phyloP scores from a whole-genome alignment of 2,329 filamentous ascomycete genomes.

The Cercospora brassicicola region DNA sequence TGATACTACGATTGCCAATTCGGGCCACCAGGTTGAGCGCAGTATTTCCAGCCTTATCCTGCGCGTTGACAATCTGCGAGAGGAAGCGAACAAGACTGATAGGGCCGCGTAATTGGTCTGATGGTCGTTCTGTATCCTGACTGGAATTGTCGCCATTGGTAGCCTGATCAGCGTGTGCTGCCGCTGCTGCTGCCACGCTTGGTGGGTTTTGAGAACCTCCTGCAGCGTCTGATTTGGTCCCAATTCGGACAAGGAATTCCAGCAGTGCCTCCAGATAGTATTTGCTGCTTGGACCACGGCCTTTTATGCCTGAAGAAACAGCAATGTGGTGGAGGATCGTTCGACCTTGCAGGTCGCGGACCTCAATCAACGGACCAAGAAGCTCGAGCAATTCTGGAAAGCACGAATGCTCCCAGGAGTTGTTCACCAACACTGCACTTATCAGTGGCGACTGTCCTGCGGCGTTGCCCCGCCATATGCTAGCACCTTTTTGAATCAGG shows the following conservation, averaged over 20 bases:
- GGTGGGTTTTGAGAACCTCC: constrained; percentile 54
- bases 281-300: constrained; percentile 83
- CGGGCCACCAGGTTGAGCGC: constrained; percentile 90
- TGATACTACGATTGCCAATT: constrained; percentile 90
- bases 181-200: constrained; percentile 43
- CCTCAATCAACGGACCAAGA: constrained; percentile 83
- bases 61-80: constrained; percentile 93
- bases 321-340: constrained; percentile 96
- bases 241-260: constrained; percentile 87
- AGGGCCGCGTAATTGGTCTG: constrained; percentile 51
- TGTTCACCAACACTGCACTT: constrained; percentile 88
- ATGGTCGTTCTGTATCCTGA: constrained; percentile 28
- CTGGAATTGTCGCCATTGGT: constrained; percentile 33
- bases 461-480: constrained; percentile 81
- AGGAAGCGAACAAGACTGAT: constrained; percentile 93
- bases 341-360: constrained; percentile 82
- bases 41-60: constrained; percentile 91
- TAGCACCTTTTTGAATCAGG: constrained; percentile 80
- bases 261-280: constrained; percentile 94
- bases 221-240: constrained; percentile 33
- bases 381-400: constrained; percentile 90
- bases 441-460: constrained; percentile 91
- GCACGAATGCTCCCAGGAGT: constrained; percentile 85
- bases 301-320: constrained; percentile 91
- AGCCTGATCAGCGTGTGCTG: constrained; percentile 28